These are phyloP conservation scores for Dalbergia oliveri DNA, from an alignment of 306 rosid genomes.

Conservation along the genomic window DNA sequence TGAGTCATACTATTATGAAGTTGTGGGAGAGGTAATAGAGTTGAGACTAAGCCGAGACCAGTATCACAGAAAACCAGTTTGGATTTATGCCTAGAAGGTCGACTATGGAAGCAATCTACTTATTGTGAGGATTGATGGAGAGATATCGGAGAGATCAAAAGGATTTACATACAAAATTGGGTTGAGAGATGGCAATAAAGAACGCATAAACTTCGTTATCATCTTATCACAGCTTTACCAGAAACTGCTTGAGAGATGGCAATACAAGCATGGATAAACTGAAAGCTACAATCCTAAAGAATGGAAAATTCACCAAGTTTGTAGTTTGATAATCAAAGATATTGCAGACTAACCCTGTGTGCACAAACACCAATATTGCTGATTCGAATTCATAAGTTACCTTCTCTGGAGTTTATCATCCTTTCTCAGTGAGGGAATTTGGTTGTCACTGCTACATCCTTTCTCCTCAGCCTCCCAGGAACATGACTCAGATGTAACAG, in stretches of 20 bases:
- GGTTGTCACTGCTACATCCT: slow-evolving; percentile 77
- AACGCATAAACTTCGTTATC: slow-evolving; percentile 30
- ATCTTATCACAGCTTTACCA: slow-evolving; percentile 19
- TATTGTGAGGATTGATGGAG: too few relatives aligned
- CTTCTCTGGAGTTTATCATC: slow-evolving; percentile 61
- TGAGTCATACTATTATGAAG: too few relatives aligned
- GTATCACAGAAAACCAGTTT: too few relatives aligned
- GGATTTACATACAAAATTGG: too few relatives aligned
- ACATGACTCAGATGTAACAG: slow-evolving; percentile 76
- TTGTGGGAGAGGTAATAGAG: too few relatives aligned
- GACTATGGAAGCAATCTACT: too few relatives aligned
- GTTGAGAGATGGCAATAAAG: too few relatives aligned
- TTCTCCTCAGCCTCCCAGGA: slow-evolving; percentile 83
- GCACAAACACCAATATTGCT: not conserved
- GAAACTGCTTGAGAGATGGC: slow-evolving; percentile 15
- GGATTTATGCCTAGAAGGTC: too few relatives aligned
- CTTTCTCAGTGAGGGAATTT: slow-evolving; percentile 62
- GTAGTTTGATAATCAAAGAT: not conserved
- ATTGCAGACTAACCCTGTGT: not conserved
- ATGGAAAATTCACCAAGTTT: slow-evolving; percentile 15
- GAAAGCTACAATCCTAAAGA: slow-evolving; percentile 21
- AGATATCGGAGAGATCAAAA: too few relatives aligned
- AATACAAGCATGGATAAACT: slow-evolving; percentile 25
- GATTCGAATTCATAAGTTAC: slow-evolving; percentile 46
- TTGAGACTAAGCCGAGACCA: too few relatives aligned